These are phyloP conservation scores for Cardiospermum halicacabum DNA, from an alignment of 345 rosid genomes.

Conservation along the genomic window DNA sequence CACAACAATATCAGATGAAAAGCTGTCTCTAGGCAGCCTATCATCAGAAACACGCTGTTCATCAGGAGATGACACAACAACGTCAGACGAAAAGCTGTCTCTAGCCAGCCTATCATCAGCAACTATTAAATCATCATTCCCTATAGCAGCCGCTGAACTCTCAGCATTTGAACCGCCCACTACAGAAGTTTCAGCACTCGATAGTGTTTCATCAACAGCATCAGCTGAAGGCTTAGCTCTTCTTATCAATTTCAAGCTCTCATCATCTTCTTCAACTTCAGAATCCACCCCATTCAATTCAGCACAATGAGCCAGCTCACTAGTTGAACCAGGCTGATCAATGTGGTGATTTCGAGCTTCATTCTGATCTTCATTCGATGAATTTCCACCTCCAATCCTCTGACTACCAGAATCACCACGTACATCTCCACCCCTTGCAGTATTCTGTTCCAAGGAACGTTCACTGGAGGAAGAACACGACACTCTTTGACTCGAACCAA, in stretches of 20 bases:
- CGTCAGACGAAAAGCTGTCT: slow-evolving; percentile 15
- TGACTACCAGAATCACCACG: slow-evolving; percentile 19
- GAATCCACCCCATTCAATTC: slow-evolving; percentile 13
- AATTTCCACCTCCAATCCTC: slow-evolving; percentile 17
- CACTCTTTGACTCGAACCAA: slow-evolving; percentile 21
- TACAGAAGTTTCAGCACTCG: no score
- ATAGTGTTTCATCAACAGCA: no score
- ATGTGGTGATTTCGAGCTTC: slow-evolving; percentile 10
- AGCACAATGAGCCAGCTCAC: slow-evolving; percentile 17
- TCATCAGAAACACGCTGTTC: slow-evolving; percentile 14
- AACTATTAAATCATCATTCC: no score
- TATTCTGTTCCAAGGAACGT: slow-evolving; percentile 19
- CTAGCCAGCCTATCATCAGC: not conserved
- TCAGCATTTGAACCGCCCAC: no score
- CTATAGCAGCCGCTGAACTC: no score
- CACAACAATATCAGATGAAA: slow-evolving; percentile 7
- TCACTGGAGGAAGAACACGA: slow-evolving; percentile 23
- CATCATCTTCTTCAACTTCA: slow-evolving; percentile 19
- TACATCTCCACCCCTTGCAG: slow-evolving; percentile 14
- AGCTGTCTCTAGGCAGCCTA: slow-evolving; percentile 12
- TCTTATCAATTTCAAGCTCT: slow-evolving; percentile 13
- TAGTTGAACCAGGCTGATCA: slow-evolving; percentile 18
- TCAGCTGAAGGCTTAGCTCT: not conserved
- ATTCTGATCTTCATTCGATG: slow-evolving; percentile 20
- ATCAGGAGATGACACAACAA: slow-evolving; percentile 12